Evolutionary conservation across 106 monocot genomes (phyloP), one percentile per base, ranked within the genome.

Genomic region (Amphibolis antarctica): DNA sequence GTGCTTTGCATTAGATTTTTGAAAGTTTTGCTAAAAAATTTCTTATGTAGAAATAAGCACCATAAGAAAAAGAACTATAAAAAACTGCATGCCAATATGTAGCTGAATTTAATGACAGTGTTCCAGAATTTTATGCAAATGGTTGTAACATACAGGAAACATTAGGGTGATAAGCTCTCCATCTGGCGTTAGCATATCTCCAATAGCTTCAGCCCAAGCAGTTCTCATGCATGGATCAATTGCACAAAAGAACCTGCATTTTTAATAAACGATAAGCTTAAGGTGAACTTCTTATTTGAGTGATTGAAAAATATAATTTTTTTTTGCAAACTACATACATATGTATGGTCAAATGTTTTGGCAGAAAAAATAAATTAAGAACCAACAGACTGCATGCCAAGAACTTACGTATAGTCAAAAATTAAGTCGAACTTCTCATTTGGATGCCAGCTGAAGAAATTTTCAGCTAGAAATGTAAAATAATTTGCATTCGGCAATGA

Each of bases 81-180:
- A n/a, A 36, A 7, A 36, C 36, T 36, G 7, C 36, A 36, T 36
- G 2, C 4, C 7, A 36, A 7, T 4, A 36, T 36, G 36, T 36
- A 7, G 7, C 2, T 36, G 36, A 36, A 53, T 53, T 53, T 53
- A 52, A 11, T 1, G 22, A 53, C n/a, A 53, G 1, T 53, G 22
- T 53, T 53, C 48, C n/a, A 49, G 14, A 56, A 56, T 10, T 56
- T 56, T 9, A 17, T 42, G 0, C 21, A 14, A 63, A 63, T 17
- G 13, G 20, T 9, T 63, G 21, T 36, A 14, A 14, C 27, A n/a
- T 63, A 88, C 88, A 66, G 82, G 64, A 80, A 61, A 86, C 52
- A 93, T 88, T 22, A 93, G 76, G 22, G 93, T 86, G 48, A 93
- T 79, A 67, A 88, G 83, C 58, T 88, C 88, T 74, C 88, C 93